Base-by-base conservation (phyloP, 768 basidiomycete species). In the Rickenella mellea region DNA sequence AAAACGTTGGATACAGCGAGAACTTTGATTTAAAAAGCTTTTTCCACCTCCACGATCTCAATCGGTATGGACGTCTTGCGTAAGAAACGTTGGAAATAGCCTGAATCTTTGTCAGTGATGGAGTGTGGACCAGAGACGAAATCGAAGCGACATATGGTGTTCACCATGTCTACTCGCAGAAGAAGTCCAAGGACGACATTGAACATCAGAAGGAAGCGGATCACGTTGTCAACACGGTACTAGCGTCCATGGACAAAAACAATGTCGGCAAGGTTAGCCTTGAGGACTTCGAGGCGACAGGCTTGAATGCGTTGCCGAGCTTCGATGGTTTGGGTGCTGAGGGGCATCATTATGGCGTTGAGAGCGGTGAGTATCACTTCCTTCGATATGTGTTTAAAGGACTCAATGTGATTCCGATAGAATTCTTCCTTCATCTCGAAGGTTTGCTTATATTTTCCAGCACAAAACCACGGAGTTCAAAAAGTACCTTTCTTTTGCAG, bases 351-450 rank as follows among this genome's bases (percentile, higher is more conserved):
- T 93, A 93, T 52, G 91, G 91, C 55, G 74, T 84, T 30, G 87
- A 90, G 62, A 89, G 87, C 62, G 86, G 85, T 87, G 52, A 51
- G 83, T 64, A 14, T 15, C n/a, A 14, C 28, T 40, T 11, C 32
- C 7, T 21, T 11, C 15, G 40, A 19, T 26, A 7, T 24, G 19
- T 11, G 29, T 40, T 20, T 29, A 22, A 30, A 14, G 12, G 31
- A 27, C 41, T 51, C 27, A 51, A 41, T 25, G 32, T 7, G 30
- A 12, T 2, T 19, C 15, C 25, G 17, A 36, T 31, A 85, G 87
- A 94, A 62, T 93, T 93, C 67, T 93, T 92, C 74, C 70, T 93
- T 37, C 93, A 98, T 55, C 96, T 98, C 63, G 96, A 99, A 78
- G 93, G 91, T 83, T 24, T 33, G 28, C 32, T 41, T 15, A 46